phyloP scores from a whole-genome alignment of 257 asterid species.

The Solanum medicagineum region DNA sequence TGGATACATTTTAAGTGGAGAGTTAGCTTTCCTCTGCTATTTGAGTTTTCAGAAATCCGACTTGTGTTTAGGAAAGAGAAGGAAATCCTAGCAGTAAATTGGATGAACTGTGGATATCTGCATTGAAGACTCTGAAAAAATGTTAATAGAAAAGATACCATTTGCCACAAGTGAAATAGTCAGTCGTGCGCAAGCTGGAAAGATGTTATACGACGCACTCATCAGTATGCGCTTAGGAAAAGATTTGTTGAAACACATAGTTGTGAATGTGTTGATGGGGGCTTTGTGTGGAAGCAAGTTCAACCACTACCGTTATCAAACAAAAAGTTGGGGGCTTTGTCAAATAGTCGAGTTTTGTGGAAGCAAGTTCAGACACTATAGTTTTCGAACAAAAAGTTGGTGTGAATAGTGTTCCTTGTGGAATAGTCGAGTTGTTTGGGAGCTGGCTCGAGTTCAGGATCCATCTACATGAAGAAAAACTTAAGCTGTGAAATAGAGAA shows the following conservation, averaged over 20 bases:
- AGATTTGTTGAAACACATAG: neutral
- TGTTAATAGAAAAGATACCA: neutral
- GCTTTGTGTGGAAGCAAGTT: neutral
- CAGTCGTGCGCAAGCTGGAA: neutral
- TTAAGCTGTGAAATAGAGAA: neutral
- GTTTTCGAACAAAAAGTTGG: no score
- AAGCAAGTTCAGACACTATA: no score
- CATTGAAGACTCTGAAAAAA: neutral
- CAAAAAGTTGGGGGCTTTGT: neutral
- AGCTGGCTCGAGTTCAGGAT: neutral
- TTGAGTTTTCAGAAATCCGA: neutral
- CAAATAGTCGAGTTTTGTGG: no score
- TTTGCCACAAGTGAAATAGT: neutral
- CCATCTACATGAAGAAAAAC: neutral
- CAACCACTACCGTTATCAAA: neutral
- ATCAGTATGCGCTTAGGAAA: neutral
- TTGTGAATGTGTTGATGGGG: neutral
- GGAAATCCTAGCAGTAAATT: neutral
- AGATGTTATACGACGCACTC: neutral
- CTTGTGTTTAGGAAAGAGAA: neutral
- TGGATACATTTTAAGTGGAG: neutral
- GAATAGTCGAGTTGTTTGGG: no score
- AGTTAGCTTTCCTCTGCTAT: neutral
- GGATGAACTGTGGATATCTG: neutral
- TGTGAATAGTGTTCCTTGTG: no score